Base-by-base conservation (phyloP, 129 eudicot species). In the Lactuca saligna region DNA sequence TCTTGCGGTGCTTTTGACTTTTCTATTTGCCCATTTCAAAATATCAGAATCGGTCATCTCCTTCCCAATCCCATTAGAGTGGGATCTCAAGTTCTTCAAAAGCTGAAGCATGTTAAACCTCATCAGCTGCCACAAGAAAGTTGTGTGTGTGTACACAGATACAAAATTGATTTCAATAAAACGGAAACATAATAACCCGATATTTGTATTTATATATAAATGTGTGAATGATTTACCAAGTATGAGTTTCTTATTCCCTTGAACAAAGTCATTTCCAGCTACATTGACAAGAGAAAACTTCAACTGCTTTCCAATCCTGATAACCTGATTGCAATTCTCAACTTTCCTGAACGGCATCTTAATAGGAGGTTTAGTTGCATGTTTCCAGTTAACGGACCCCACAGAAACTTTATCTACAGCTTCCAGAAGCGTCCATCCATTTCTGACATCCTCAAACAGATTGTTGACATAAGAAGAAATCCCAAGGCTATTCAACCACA, bases 291-390 rank as follows among this genome's bases (percentile, higher is more conserved):
- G 81, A 8, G 98, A 93, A 64, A 93, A 87, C 72, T 82, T 93
- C 76, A 93, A 77, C 66, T 82, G 82, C 88, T 82, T 93, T 76
- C 97, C 98, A 0, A 93, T 89, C 81, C 68, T 82, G 59, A 93
- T 81, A 63, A 89, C 98, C 82, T 93, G 98, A 72, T 93, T 93
- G 90, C 97, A 89, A 60, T 93, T 93, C 85, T 93, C 98, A n/a
- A 93, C 98, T 87, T 93, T 93, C 50, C 98, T 86, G 53, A 93
- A 93, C 1, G 98, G 98, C 98, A 93, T 93, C 81, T 87, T 93
- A 16, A 93, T 93, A 3, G 98, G 98, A 79, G 98, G 98, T 63
- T 85, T 93, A 16, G 92, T 80, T 32, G 98, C 95, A 41, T 89
- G 96, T 72, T 89, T 93, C 96, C 96, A 89, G 60, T 80, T 89